These are phyloP conservation scores for Passiflora organensis DNA, from an alignment of 345 rosid species.

Conservation along the genomic window DNA sequence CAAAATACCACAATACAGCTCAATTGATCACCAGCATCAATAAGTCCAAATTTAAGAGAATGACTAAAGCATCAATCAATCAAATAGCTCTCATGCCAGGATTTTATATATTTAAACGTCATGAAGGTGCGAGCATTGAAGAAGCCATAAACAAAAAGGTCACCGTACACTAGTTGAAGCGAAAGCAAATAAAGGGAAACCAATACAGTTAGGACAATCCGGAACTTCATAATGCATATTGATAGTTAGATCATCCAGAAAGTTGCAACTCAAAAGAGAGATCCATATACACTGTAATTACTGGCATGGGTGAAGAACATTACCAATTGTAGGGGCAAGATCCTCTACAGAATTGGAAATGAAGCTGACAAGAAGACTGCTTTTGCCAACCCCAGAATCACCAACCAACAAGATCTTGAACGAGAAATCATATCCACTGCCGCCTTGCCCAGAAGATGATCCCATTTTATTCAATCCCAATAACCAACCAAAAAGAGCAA, in stretches of 20 bases:
- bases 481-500: neutral
- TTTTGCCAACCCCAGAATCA: constrained; percentile 94
- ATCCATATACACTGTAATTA: too few relatives aligned
- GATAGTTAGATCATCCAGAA: neutral
- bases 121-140: too few relatives aligned
- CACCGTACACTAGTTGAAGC: too few relatives aligned
- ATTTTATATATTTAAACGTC: too few relatives aligned
- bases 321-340: constrained; percentile 91
- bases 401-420: constrained; percentile 98
- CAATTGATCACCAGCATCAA: neutral
- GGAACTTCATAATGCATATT: neutral
- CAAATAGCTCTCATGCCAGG: too few relatives aligned
- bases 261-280: constrained; percentile 7
- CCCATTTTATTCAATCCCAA: constrained; percentile 49
- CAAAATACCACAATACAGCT: neutral
- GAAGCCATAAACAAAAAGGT: too few relatives aligned
- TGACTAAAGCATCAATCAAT: too few relatives aligned
- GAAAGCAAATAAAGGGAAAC: neutral
- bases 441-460: constrained; percentile 64
- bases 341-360: constrained; percentile 66
- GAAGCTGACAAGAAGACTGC: constrained; percentile 95
- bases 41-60: too few relatives aligned
- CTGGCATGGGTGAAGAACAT: neutral
- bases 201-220: neutral
- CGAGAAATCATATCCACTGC: constrained; percentile 64